These are phyloP conservation scores for Termitomyces sp. DNA, from an alignment of 768 basidiomycete species.

Conservation along the genomic window DNA sequence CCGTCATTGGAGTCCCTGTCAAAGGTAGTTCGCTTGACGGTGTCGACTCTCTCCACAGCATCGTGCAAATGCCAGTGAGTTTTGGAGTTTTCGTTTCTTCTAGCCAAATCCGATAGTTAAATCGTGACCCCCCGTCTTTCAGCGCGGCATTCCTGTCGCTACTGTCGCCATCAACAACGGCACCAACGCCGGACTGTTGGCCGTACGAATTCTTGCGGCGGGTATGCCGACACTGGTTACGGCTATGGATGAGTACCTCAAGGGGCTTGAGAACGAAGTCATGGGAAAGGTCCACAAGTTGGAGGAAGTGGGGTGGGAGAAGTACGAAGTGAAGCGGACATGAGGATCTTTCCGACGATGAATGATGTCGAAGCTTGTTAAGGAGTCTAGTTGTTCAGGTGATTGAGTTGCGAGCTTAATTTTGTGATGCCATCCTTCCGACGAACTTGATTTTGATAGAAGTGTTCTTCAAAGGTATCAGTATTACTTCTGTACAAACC, in stretches of 20 bases:
- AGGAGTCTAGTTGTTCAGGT: neutral
- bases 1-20: slow-evolving; percentile 96
- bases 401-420: neutral
- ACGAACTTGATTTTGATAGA: neutral
- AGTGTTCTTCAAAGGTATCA: neutral
- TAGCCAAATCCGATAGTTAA: neutral
- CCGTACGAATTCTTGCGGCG: slow-evolving; percentile 82
- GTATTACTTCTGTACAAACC: neutral
- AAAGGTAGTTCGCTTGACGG: slow-evolving; percentile 93
- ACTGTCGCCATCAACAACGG: slow-evolving; percentile 97
- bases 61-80: slow-evolving; percentile 98
- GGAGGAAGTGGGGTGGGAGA: slow-evolving; percentile 81
- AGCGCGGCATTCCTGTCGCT: slow-evolving; percentile 96
- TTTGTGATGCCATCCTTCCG: neutral
- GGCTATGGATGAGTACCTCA: slow-evolving; percentile 75
- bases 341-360: slow-evolving; percentile 1
- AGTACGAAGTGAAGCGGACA: slow-evolving; percentile 51
- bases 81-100: neutral
- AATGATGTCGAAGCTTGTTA: neutral
- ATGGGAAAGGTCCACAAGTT: slow-evolving; percentile 74
- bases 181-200: slow-evolving; percentile 89
- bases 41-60: slow-evolving; percentile 94
- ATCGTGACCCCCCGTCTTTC: neutral
- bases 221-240: slow-evolving; percentile 62
- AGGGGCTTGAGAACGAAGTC: slow-evolving; percentile 69